Evolutionary conservation across 805 yeast species (phyloP), one percentile per base, ranked within the genome.

Genomic region (Monosporozyma aquatica): DNA sequence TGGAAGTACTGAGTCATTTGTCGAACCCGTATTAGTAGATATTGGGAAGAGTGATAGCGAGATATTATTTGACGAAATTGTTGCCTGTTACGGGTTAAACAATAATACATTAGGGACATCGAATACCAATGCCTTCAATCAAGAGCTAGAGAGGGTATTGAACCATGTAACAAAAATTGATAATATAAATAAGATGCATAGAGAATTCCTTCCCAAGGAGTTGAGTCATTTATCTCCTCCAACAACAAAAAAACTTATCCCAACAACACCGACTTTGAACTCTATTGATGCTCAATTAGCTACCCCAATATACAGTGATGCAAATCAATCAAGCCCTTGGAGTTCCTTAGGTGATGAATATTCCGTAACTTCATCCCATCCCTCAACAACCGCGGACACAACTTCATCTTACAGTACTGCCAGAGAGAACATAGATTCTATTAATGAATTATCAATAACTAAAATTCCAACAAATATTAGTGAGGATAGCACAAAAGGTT

Each of bases 261-360:
- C 33, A 14, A 30, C 26, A 10, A 27, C 35, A 18, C 35, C 35
- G 11, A 17, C 22, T 4, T 11, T 18, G 26, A 20, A 33, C 5
- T 25, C 38, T 13, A 23, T 34, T 20, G 33, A 40, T 34, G 25
- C 18, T 15, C 35, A 40, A 40, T 14, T 40, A 17, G 14, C 25
- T 11, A 24, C 43, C 4, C 43, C 43, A 17, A 18, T 20, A 21
- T 33, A 40, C 13, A 40, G 38, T 25, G 37, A 30, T 23, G 14
- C 18, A 6, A 54, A 25, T 45, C 43, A 11, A 17, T 17, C 28
- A 11, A 24, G 33, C 11, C 39, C 43, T 0, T 50, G 50, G 39
- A 49, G 55, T 28, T 51, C 56, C n/a, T 48, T 54, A 4, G 61
- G 54, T 7, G 58, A 50, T 14, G 61, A 58, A 21, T 40, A 51